Conservation (phyloP, 2,329 filamentous ascomycete species). For the Fusarium nanum region DNA sequence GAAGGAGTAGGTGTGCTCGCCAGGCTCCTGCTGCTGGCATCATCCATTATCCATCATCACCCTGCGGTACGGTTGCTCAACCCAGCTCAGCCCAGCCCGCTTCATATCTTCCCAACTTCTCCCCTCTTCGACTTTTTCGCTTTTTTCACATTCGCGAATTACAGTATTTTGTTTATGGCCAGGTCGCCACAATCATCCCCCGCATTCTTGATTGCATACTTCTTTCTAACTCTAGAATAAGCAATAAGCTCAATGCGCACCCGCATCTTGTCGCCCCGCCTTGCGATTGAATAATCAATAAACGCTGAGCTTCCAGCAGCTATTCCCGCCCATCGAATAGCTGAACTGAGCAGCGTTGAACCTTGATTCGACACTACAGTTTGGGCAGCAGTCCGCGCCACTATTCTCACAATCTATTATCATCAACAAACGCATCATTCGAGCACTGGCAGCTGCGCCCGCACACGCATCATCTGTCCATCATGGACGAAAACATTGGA, state of each 20-base stretch:
- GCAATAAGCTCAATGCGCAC: slow-evolving; percentile 36
- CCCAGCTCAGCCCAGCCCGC: slow-evolving; percentile 33
- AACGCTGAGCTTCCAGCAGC: slow-evolving; percentile 5
- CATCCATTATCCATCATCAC: slow-evolving; percentile 39
- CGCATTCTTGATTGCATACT: slow-evolving; percentile 9
- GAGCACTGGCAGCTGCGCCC: background rate
- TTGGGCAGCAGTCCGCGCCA: background rate
- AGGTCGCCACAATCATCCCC: slow-evolving; percentile 7
- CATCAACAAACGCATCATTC: background rate
- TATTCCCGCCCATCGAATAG: slow-evolving; percentile 30
- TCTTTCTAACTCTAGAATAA: slow-evolving; percentile 7
- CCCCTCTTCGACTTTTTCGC: slow-evolving; percentile 26
- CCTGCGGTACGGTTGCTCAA: slow-evolving; percentile 14
- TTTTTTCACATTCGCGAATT: slow-evolving; percentile 17
- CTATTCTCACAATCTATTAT: background rate
- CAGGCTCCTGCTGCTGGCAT: slow-evolving; percentile 48
- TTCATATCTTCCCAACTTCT: slow-evolving; percentile 34
- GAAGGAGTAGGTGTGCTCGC: slow-evolving; percentile 21
- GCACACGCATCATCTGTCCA: slow-evolving; percentile 5
- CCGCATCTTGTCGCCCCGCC: slow-evolving; percentile 20
- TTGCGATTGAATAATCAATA: slow-evolving; percentile 31
- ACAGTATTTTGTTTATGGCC: slow-evolving; percentile 6
- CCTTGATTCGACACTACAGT: background rate
- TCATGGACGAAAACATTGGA: slow-evolving; percentile 56
- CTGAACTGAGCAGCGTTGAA: slow-evolving; percentile 26